These are phyloP conservation scores for Ophiosphaerella narmari DNA, from an alignment of 2,329 filamentous ascomycete genomes.

Conservation along the genomic window DNA sequence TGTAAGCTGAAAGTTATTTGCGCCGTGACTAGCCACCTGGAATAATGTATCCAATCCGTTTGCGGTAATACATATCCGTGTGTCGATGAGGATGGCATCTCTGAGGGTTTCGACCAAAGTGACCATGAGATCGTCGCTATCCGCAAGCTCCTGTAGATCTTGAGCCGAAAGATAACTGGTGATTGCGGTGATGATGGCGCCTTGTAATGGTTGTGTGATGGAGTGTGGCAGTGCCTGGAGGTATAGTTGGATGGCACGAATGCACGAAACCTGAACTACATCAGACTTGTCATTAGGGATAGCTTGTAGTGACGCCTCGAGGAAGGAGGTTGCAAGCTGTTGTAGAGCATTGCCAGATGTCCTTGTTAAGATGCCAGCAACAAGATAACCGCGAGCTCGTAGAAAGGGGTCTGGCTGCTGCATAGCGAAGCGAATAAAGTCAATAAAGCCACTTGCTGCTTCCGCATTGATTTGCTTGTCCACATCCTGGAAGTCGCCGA, in stretches of 20 bases:
- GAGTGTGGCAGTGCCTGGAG: slow-evolving; percentile 58
- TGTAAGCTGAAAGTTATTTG: slow-evolving; percentile 87
- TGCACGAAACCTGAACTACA: slow-evolving; percentile 88
- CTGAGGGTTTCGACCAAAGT: slow-evolving; percentile 86
- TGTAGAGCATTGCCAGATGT: slow-evolving; percentile 63
- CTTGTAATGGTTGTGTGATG: slow-evolving; percentile 63
- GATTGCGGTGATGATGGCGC: slow-evolving; percentile 63
- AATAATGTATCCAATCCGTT: slow-evolving; percentile 84
- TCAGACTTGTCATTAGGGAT: slow-evolving; percentile 79
- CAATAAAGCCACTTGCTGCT: slow-evolving; percentile 74
- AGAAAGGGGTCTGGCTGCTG: slow-evolving; percentile 75
- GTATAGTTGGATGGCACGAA: slow-evolving; percentile 79
- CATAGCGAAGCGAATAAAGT: slow-evolving; percentile 79
- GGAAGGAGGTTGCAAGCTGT: slow-evolving; percentile 63
- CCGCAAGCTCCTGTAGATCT: slow-evolving; percentile 80
- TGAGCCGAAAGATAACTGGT: slow-evolving; percentile 77
- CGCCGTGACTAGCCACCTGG: slow-evolving; percentile 83
- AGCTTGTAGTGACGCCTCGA: slow-evolving; percentile 74
- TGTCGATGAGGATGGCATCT: slow-evolving; percentile 80
- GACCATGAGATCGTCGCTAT: slow-evolving; percentile 89
- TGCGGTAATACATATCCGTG: slow-evolving; percentile 72
- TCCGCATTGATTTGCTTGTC: slow-evolving; percentile 71
- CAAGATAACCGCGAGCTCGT: slow-evolving; percentile 82
- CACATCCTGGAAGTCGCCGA: slow-evolving; percentile 81
- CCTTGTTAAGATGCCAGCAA: slow-evolving; percentile 78